Base-by-base conservation (phyloP, 2,329 filamentous ascomycete genomes). In the Colletotrichum sp. region DNA sequence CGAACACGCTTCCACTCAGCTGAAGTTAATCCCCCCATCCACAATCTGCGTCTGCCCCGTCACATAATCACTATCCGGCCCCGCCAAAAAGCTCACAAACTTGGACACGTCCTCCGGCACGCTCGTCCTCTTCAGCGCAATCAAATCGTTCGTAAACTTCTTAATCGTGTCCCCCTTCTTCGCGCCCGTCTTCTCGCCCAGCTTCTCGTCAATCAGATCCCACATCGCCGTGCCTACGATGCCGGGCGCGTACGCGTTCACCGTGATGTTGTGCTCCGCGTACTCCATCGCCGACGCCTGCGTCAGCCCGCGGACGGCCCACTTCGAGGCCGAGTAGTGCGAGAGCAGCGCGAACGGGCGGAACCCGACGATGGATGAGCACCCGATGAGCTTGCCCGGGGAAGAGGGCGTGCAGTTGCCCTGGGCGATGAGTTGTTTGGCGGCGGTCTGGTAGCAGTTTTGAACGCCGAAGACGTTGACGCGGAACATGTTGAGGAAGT, bases 141-240 rank as follows among this genome's bases (percentile, higher is more conserved):
- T 92, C 78, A 90, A 75, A 8, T 92, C 88, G 0, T 86, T 79
- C 0, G 84, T 88, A 76, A 89, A 90, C 79, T 90, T 90, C 81
- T 89, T 88, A 71, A 92, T 89, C 16, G 87, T 89, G 29, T 88
- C 73, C 4, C 73, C 73, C 70, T 52, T 90, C 79, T 86, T 83
- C 0, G 85, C 84, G 0, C 89, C 91, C 72, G 87, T 86, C 80
- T 89, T 87, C 73, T 73, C 73, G 44, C 73, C 73, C n/a, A 76
- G 77, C 73, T 89, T 89, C 77, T 90, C 89, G 76, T 94, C 93
- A 70, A 94, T 93, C 3, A 91, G 80, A 62, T 94, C 92, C 92
- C 92, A 94, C 92, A 94, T 94, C 0, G 87, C 85, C 0, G 92
- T 94, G 0, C 89, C 91, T 0, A 94, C 92, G 64, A 94, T 93